Conservation (phyloP, 768 basidiomycete genomes). For the Boletus sp. region DNA sequence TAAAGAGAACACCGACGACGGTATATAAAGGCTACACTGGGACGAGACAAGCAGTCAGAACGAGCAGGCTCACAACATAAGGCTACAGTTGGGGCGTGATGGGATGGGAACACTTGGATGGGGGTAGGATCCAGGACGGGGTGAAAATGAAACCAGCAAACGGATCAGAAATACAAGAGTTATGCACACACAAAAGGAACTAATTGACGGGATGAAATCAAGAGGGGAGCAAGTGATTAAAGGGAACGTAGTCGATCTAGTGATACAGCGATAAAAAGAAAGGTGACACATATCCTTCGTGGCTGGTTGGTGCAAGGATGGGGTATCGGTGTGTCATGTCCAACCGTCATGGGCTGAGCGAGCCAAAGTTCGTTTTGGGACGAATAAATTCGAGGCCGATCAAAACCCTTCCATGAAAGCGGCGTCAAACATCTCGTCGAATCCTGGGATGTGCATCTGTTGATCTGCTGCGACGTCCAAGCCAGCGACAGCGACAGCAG, state of each 20-base stretch:
- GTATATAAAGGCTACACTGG: background rate
- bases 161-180: background rate
- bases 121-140: background rate
- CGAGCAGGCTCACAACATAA: background rate
- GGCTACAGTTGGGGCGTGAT: background rate
- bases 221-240: background rate
- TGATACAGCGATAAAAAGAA: slow-evolving; percentile 4
- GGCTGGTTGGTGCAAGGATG: background rate
- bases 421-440: slow-evolving; percentile 21
- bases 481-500: slow-evolving; percentile 5
- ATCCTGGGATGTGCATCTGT: slow-evolving; percentile 1
- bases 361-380: background rate
- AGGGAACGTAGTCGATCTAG: background rate
- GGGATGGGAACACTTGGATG: background rate
- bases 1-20: too few relatives aligned
- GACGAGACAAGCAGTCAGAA: background rate
- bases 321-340: slow-evolving; percentile 1
- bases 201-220: background rate
- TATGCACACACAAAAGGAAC: background rate
- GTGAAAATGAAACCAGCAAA: background rate
- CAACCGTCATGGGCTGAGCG: background rate
- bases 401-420: slow-evolving; percentile 16
- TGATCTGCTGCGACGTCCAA: slow-evolving; percentile 5
- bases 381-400: background rate
- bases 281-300: background rate